Conservation (phyloP, 768 basidiomycete genomes). For the Chalciporus pseudorubinellus region DNA sequence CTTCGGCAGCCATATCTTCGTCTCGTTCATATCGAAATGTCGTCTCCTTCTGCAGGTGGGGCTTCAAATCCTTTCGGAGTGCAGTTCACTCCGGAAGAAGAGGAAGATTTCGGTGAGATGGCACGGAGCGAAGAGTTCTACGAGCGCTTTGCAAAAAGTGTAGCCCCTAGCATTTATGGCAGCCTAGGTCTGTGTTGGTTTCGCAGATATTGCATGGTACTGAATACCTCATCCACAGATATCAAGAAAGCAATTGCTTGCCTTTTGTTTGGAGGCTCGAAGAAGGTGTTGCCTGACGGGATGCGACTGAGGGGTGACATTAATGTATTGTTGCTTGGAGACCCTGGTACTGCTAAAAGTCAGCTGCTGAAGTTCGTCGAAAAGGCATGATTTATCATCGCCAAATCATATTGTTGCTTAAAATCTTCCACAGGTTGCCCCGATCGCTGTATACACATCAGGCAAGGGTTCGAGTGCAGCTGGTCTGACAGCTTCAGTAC, state of each 20-base stretch:
- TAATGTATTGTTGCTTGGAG: constrained; percentile 93
- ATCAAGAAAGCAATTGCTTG: constrained; percentile 98
- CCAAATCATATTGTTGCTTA: not conserved
- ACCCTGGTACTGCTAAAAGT: constrained; percentile 98
- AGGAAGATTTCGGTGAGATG: constrained; percentile 94
- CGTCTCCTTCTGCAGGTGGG: constrained; percentile 72
- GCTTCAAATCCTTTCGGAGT: constrained; percentile 82
- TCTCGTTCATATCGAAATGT: constrained; percentile 87
- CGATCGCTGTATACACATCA: constrained; percentile 97
- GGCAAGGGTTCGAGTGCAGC: constrained; percentile 99
- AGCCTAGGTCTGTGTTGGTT: constrained; percentile 64
- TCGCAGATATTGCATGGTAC: not conserved
- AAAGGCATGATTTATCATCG: constrained; percentile 50
- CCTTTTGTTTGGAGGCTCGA: constrained; percentile 95
- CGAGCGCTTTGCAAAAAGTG: constrained; percentile 89
- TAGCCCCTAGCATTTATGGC: constrained; percentile 96
- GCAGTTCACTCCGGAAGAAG: constrained; percentile 92
- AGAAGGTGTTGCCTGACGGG: constrained; percentile 95
- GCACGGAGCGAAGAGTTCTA: constrained; percentile 86
- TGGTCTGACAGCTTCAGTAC: constrained; percentile 96
- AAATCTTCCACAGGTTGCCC: constrained; percentile 67
- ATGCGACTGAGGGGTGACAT: constrained; percentile 97
- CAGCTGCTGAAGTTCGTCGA: constrained; percentile 98
- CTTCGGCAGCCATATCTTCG: constrained; percentile 94
- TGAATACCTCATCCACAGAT: constrained; percentile 48